Base-by-base conservation (phyloP, 192 early-diverging fungal genomes). In the Entomortierella chlamydospora region DNA sequence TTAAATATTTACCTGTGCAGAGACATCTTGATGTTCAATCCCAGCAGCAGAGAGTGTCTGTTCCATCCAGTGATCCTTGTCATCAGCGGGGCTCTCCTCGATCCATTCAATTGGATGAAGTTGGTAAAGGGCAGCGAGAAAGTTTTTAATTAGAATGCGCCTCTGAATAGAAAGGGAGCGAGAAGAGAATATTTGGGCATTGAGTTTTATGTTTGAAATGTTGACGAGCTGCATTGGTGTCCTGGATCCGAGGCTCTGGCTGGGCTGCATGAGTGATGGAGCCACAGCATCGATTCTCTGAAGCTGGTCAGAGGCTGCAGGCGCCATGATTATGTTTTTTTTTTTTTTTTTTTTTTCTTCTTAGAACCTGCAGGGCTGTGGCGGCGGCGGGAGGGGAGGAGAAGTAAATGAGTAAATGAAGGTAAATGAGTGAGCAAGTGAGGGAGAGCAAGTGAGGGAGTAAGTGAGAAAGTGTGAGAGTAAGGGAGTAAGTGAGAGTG, bases 101-200 rank as follows among this genome's bases (percentile, higher is more conserved):
- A 65, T 63, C 62, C 61, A 70, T 41, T 79, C 61, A 23, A 79
- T 52, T 13, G 76, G 76, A 26, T 79, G 76, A 20, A 39, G 30
- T 34, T 70, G 68, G 52, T 70, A 79, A 29, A 79, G 57, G 31
- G 61, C 22, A 15, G 76, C 57, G 49, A 79, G 23, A 30, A 79
- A 79, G 76, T 79, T 79, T 28, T 60, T 70, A 41, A 79, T 70
- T 28, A 79, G 55, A 23, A 79, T 79, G 7, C 76, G 67, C 2
- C 76, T 55, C 17, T 66, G 50, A 11, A 79, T 70, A 10, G 76
- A 70, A 23, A 58, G 61, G 25, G 62, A 64, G 1, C 63, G 58
- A 15, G 63, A 45, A 18, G 76, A 79, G n/a, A 60, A 70, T 18
- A 70, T 64, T 42, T 79, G 61, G 2, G 20, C 55, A 64, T 70